A percentile compares a stretch with the other conserved stretches of the same genome.
Evolutionary conservation across 1,284 basidiomycete species (phyloP).

Genomic region (Uromyces viciae-fabae): DNA sequence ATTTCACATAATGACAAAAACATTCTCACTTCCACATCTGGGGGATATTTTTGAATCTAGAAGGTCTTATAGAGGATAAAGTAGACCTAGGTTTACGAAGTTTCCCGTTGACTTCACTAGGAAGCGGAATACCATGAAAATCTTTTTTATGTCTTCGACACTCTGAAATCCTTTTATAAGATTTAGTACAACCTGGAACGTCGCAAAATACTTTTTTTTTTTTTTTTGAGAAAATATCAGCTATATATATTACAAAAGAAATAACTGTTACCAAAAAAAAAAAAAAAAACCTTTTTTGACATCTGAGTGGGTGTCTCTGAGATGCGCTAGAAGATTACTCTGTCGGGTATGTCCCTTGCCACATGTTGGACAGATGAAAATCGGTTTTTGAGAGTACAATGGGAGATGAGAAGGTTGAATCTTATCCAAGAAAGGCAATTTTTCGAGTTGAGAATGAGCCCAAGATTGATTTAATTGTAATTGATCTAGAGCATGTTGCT

Average conservation of each 20-base stretch:
- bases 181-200: slow-evolving; percentile 31
- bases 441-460: not conserved
- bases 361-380: slow-evolving; percentile 41
- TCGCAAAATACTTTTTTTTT: slow-evolving; percentile 26
- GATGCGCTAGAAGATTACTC: slow-evolving; percentile 41
- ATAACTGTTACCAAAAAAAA: not conserved
- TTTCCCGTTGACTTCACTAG: slow-evolving; percentile 36
- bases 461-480: not conserved
- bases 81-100: slow-evolving; percentile 27
- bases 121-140: slow-evolving; percentile 33
- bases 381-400: not conserved
- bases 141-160: slow-evolving; percentile 39
- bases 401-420: not conserved
- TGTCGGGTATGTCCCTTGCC: slow-evolving; percentile 38
- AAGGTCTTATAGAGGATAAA: not conserved
- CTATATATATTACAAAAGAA: not conserved
- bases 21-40: too few species aligned
- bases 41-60: not conserved
- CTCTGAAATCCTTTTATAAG: slow-evolving; percentile 43
- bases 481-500: not conserved
- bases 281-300: slow-evolving; percentile 26
- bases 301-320: slow-evolving; percentile 43
- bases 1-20: too few species aligned
- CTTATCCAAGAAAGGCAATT: not conserved
- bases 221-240: not conserved